Evolutionary conservation across 352 stramenopile genomes (phyloP), one percentile per base, ranked within the genome.

Genomic region (Globisporangium canariense): DNA sequence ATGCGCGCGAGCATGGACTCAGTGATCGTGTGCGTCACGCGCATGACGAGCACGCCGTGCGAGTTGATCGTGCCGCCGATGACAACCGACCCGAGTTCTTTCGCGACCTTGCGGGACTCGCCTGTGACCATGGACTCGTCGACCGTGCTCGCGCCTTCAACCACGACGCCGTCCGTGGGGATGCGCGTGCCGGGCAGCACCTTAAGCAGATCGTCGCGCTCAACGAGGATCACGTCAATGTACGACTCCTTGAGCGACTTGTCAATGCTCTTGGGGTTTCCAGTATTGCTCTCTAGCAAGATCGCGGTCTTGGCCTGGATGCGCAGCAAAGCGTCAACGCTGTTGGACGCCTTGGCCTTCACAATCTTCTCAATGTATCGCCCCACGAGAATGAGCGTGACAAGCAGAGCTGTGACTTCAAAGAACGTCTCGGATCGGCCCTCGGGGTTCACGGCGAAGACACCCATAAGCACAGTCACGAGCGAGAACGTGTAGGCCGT

Each of bases 241-340:
- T 89, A 88, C 45, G 79, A 67, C 55, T 92, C 85, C 47, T 85
- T 81, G 51, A 76, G 59, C 4, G 49, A 41, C 38, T 46, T 64
- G 43, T 52, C 56, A 2, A 49, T 49, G 43, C n/a, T 54, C n/a
- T 55, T 67, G 13, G 71, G 63, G 1, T 69, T 58, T 47, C 30
- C 32, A 43, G 68, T 62, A 10, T 71, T 61, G 0, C 67, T 66
- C 30, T 91, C 83, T 20, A 98, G 69, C 59, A 98, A 75, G 43
- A 97, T 95, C 11, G 96, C 97, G 1, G 81, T 95, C 67, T 91
- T 91, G 36, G 83, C 79, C 60, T 93, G 81, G 63, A 91, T 86
- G 14, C 78, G 76, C 36, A 91, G 60, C 36, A 93, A 67, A 25
- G 76, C 75, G 50, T 90, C 79, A 20, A 93, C 71, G 41, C 79